Conservation (phyloP, 306 rosid genomes). For the Arachis stenosperma region DNA sequence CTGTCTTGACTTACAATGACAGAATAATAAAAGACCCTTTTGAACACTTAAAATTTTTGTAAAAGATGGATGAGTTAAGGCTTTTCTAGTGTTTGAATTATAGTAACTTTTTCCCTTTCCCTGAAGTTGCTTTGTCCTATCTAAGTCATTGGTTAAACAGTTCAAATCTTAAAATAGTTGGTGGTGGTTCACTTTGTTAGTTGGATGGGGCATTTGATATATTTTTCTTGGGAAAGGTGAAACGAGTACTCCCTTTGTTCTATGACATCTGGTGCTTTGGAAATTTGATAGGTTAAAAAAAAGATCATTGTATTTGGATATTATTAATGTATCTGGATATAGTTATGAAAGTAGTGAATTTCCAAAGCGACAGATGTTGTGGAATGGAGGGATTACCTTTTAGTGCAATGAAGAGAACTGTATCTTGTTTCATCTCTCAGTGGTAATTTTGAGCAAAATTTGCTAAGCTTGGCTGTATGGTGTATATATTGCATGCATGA, state of each 20-base stretch:
- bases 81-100: conserved; percentile 20
- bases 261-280: too few species aligned
- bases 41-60: not conserved
- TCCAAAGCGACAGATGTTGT: too few species aligned
- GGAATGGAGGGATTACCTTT: not conserved
- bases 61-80: not conserved
- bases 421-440: conserved; percentile 23
- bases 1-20: not conserved
- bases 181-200: conserved; percentile 26
- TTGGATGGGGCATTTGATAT: not conserved
- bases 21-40: conserved; percentile 4
- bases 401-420: not conserved
- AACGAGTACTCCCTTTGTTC: not conserved
- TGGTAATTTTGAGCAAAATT: conserved; percentile 18
- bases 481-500: conserved; percentile 17
- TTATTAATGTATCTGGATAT: too few species aligned
- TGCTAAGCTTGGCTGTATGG: not conserved
- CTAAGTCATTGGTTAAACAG: not conserved
- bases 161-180: conserved; percentile 14
- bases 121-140: conserved; percentile 9
- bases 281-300: too few species aligned
- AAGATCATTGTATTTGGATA: too few species aligned
- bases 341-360: too few species aligned
- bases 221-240: conserved; percentile 5
- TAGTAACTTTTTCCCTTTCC: conserved; percentile 5